Percentiles rank a stretch among this genome's conserved stretches.
Evolutionary conservation across 164 flowering plant species (phyloP).

Genomic region (Buxus sempervirens): DNA sequence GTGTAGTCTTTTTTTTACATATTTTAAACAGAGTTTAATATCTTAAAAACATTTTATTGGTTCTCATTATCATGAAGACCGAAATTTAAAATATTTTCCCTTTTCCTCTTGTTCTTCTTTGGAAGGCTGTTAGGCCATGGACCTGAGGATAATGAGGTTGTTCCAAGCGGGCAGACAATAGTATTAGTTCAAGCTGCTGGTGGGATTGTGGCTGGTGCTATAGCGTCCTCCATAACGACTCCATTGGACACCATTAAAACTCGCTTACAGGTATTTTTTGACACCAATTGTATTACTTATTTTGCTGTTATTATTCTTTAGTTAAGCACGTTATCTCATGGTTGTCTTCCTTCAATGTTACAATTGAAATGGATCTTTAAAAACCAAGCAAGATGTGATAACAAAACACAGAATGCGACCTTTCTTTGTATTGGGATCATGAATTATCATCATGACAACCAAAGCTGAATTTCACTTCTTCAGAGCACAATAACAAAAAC

Average conservation of each 20-base stretch:
- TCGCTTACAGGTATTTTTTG: constrained; percentile 73
- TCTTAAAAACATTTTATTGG: neutral
- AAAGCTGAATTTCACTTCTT: no score
- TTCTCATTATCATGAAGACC: neutral
- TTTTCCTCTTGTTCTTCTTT: neutral
- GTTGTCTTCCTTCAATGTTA: no score
- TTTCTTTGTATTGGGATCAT: no score
- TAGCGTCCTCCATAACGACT: constrained; percentile 84
- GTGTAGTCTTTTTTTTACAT: neutral
- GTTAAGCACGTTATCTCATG: no score
- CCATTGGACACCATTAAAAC: constrained; percentile 99
- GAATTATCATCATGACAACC: no score
- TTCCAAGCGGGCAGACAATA: constrained; percentile 48
- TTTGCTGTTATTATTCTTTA: neutral
- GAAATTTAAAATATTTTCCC: neutral
- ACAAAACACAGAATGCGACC: no score
- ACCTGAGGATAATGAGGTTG: constrained; percentile 29
- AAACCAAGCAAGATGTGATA: no score
- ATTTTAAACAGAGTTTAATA: no score
- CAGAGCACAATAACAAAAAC: no score
- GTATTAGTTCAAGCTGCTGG: constrained; percentile 82
- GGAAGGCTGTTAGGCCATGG: constrained; percentile 57
- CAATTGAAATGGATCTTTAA: no score
- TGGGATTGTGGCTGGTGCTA: constrained; percentile 84
- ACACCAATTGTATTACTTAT: neutral